These are phyloP conservation scores for Cladophialophora immunda DNA, from an alignment of 2,329 filamentous ascomycete species.

Conservation along the genomic window DNA sequence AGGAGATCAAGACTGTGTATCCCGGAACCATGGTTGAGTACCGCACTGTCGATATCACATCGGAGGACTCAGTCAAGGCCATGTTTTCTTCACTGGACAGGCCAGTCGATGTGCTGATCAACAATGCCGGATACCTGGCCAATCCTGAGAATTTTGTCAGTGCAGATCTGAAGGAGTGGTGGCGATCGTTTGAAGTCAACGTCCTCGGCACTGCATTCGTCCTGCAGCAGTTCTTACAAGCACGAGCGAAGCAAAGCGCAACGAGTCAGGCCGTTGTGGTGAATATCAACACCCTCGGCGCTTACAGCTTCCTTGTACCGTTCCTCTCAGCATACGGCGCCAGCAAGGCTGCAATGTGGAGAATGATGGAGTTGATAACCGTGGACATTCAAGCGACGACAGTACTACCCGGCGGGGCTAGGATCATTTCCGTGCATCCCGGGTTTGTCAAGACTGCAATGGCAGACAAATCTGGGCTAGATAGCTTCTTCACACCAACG, in stretches of 20 bases:
- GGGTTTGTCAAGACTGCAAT: slow-evolving; percentile 13
- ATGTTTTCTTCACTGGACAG: slow-evolving; percentile 5
- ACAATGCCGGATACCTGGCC: slow-evolving; percentile 14
- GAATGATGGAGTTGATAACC: slow-evolving; percentile 17
- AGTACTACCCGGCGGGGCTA: slow-evolving; percentile 1
- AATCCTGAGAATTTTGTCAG: slow-evolving; percentile 12
- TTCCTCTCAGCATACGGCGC: slow-evolving; percentile 9
- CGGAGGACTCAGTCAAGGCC: slow-evolving; percentile 14
- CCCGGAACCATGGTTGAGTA: slow-evolving; percentile 3
- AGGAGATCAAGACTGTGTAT: background rate
- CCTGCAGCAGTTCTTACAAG: slow-evolving; percentile 7
- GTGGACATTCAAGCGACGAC: background rate
- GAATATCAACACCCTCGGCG: slow-evolving; percentile 13
- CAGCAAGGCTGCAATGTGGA: slow-evolving; percentile 18
- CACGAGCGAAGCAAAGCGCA: slow-evolving; percentile 8
- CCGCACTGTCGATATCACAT: slow-evolving; percentile 15
- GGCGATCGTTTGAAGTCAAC: slow-evolving; percentile 13
- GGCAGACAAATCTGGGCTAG: slow-evolving; percentile 9
- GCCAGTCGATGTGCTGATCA: slow-evolving; percentile 11
- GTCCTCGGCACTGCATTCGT: slow-evolving; percentile 12
- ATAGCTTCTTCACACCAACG: background rate
- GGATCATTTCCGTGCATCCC: slow-evolving; percentile 14
- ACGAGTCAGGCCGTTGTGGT: slow-evolving; percentile 11
- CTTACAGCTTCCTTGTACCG: slow-evolving; percentile 11
- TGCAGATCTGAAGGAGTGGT: slow-evolving; percentile 13